phyloP scores from a whole-genome alignment of 352 stramenopile species.

The Pythium brachiatum region DNA sequence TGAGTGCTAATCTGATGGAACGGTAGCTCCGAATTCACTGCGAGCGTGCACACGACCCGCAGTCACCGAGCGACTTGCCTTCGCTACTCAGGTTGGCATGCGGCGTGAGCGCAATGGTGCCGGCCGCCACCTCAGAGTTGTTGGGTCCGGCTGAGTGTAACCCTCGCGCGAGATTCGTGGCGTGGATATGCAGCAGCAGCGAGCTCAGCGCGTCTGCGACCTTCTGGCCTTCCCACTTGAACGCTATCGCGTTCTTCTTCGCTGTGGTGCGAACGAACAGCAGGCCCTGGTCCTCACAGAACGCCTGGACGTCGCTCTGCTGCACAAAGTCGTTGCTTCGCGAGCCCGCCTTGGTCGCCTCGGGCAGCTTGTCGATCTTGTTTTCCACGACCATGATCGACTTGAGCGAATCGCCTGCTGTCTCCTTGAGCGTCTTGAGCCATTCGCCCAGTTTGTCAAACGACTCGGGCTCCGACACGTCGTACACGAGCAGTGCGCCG shows the following conservation, averaged over 20 bases:
- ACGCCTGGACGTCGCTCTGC: slow-evolving; percentile 37
- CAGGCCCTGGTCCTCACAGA: slow-evolving; percentile 55
- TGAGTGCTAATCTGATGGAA: too few species aligned
- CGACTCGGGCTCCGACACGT: slow-evolving; percentile 83
- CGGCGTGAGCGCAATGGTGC: slow-evolving; percentile 18
- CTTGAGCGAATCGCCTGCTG: slow-evolving; percentile 81
- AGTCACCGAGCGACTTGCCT: slow-evolving; percentile 19
- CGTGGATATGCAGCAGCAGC: slow-evolving; percentile 65
- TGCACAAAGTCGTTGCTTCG: slow-evolving; percentile 47
- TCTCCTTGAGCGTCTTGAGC: slow-evolving; percentile 85
- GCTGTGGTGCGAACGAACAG: slow-evolving; percentile 63
- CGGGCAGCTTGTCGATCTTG: slow-evolving; percentile 78
- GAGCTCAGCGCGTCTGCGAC: slow-evolving; percentile 51
- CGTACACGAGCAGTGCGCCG: slow-evolving; percentile 89
- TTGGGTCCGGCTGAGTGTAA: not conserved
- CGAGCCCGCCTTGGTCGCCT: not conserved
- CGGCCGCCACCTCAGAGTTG: not conserved
- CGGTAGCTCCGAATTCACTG: slow-evolving; percentile 9
- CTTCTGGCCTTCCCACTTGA: slow-evolving; percentile 57
- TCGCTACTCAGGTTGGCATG: not conserved
- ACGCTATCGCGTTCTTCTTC: slow-evolving; percentile 56
- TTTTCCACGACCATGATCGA: slow-evolving; percentile 89
- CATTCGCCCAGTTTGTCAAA: slow-evolving; percentile 88
- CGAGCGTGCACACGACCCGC: slow-evolving; percentile 24
- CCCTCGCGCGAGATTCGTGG: slow-evolving; percentile 31